Evolutionary conservation across 495 filamentous ascomycete species (phyloP), one percentile per base, ranked within the genome.

Genomic region (Ramalina intermedia): DNA sequence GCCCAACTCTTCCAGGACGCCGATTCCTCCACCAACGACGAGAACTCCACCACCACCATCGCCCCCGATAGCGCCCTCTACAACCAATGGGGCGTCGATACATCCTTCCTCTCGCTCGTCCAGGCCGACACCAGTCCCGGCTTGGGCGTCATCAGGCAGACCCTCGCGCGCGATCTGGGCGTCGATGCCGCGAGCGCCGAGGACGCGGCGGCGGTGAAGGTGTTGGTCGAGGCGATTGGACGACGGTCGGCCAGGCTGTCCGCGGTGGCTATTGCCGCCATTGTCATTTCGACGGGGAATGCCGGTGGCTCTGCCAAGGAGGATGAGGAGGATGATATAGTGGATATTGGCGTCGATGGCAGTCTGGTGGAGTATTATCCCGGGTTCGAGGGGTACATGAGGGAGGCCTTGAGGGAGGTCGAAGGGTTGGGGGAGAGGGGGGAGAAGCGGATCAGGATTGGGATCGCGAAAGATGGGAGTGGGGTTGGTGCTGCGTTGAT

Each of bases 41-140:
- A 73, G 55, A 24, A 24, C 23, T 24, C 23, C 14, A 82, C 79
- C n/a, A 84, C 81, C 29, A 74, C 67, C 47, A 71, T 90, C 47
- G 72, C 69, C 17, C 64, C 75, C 4, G 60, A 75, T 41, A 85
- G 82, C 0, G 64, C 72, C 9, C 61, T 98, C n/a, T 82, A 78
- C 66, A 74, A 72, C 27, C 78, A 84, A 50, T 96, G 90, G 89
- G 88, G 83, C 13, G 72, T 98, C 40, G 91, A 96, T 58, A 94
- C 87, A 40, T 76, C 79, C 46, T 77, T 96, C 62, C 69, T 98
- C 58, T 89, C 84, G 27, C 74, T 82, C 46, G 83, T 86, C 20
- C 82, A 85, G 37, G 80, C 76, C 29, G 91, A 98, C 62, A 73
- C 67, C 55, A 80, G 70, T 27, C 63, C 71, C 2, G 76, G 80